phyloP scores from a whole-genome alignment of 140 eudicot genomes.

The Bidens hawaiensis region DNA sequence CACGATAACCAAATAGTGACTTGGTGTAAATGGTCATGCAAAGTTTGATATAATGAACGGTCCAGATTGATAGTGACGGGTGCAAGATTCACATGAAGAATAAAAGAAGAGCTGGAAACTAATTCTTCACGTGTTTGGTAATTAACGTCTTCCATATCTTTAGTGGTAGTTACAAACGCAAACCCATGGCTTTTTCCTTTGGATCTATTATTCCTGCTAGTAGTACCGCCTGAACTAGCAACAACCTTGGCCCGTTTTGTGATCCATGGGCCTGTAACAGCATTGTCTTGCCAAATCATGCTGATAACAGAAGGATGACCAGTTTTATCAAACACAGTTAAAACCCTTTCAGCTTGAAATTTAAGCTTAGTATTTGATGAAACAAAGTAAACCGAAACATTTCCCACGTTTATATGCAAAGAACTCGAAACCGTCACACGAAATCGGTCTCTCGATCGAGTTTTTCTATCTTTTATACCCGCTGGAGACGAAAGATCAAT shows the following conservation, averaged over 20 bases:
- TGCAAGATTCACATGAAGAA: conserved; percentile 48
- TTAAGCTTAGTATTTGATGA: conserved; percentile 25
- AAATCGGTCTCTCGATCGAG: conserved; percentile 29
- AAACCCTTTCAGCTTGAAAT: conserved; percentile 40
- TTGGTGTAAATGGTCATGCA: conserved; percentile 42
- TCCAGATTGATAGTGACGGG: conserved; percentile 38
- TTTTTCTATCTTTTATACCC: conserved; percentile 30
- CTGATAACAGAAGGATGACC: conserved; percentile 45
- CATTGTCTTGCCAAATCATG: conserved; percentile 65
- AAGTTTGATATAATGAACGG: conserved; percentile 35
- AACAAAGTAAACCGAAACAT: conserved; percentile 41
- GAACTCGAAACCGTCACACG: conserved; percentile 41
- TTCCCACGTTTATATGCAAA: conserved; percentile 46
- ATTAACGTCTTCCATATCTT: conserved; percentile 48
- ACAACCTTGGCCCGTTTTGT: conserved; percentile 60
- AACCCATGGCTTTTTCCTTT: conserved; percentile 51
- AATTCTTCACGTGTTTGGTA: conserved; percentile 52
- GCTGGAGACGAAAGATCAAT: conserved; percentile 52
- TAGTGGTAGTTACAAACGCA: conserved; percentile 61
- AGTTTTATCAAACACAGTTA: conserved; percentile 35
- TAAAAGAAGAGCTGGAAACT: conserved; percentile 50
- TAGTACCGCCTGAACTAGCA: conserved; percentile 61
- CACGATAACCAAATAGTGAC: conserved; percentile 35
- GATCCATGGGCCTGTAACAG: conserved; percentile 70
- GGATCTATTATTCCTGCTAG: conserved; percentile 34